phyloP scores from a whole-genome alignment of 371 early-diverging fungal species.

The Mucor ambiguus region DNA sequence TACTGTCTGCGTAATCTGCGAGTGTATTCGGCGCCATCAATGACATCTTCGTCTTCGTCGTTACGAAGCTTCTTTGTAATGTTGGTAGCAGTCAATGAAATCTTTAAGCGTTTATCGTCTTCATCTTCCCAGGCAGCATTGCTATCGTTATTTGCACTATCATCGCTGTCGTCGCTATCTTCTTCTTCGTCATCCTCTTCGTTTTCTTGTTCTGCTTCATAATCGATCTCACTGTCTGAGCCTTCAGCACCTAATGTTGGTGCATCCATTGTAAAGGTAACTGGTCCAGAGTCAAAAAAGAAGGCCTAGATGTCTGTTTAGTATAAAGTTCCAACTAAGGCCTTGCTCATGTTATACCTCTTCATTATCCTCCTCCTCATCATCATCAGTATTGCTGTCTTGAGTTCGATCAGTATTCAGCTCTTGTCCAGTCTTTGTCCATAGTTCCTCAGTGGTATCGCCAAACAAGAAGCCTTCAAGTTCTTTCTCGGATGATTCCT shows the following conservation, averaged over 20 bases:
- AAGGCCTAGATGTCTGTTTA: constrained; percentile 24
- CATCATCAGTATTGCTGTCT: constrained; percentile 25
- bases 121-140: constrained; percentile 79
- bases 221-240: constrained; percentile 23
- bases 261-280: constrained; percentile 26
- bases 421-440: constrained; percentile 42
- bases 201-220: constrained; percentile 31
- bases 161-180: constrained; percentile 26
- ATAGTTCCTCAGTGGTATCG: constrained; percentile 38
- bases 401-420: constrained; percentile 23
- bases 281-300: constrained; percentile 50
- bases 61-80: constrained; percentile 80
- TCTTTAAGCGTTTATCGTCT: constrained; percentile 65
- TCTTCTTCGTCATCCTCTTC: constrained; percentile 14
- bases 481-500: constrained; percentile 54
- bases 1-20: constrained; percentile 82
- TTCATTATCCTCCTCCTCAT: constrained; percentile 37
- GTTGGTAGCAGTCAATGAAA: constrained; percentile 67
- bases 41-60: constrained; percentile 69
- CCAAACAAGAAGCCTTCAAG: constrained; percentile 75
- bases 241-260: constrained; percentile 14
- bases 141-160: constrained; percentile 18
- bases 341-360: neutral
- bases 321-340: neutral
- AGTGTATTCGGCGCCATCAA: constrained; percentile 83